Percentiles rank a stretch among this genome's conserved stretches.
Conservation (phyloP, 306 rosid genomes). For the Cyamopsis tetragonoloba region DNA sequence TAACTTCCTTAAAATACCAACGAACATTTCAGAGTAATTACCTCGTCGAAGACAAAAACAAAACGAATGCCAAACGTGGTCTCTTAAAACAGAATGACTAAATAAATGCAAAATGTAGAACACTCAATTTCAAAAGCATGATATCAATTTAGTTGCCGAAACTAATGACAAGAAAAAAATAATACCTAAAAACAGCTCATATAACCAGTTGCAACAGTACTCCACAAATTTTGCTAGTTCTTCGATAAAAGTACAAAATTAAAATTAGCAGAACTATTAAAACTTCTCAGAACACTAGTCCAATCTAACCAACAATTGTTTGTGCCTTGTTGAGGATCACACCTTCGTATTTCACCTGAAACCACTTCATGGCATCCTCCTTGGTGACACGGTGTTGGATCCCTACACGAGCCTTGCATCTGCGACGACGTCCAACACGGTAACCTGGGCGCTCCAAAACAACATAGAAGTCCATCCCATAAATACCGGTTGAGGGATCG, state of each 20-base stretch:
- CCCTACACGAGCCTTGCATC: conserved; percentile 83
- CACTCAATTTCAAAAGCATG: not conserved
- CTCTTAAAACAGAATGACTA: not conserved
- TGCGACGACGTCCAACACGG: conserved; percentile 76
- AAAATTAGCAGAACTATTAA: conserved; percentile 30
- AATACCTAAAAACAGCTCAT: not conserved
- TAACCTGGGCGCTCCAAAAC: conserved; percentile 87
- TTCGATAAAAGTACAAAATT: conserved; percentile 27
- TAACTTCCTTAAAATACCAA: too few species aligned
- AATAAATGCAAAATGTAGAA: not conserved
- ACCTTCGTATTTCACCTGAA: conserved; percentile 87
- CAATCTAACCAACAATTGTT: conserved; percentile 13
- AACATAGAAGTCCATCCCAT: conserved; percentile 82
- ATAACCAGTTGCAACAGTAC: not conserved
- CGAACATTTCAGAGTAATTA: too few species aligned
- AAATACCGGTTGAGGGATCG: conserved; percentile 85
- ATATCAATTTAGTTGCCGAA: not conserved
- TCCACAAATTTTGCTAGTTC: conserved; percentile 11
- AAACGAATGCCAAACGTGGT: too few species aligned
- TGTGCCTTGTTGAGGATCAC: conserved; percentile 90
- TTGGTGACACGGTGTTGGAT: conserved; percentile 84
- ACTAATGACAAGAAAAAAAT: not conserved
- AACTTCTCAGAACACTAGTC: not conserved
- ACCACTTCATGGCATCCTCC: conserved; percentile 92
- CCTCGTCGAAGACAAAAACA: too few species aligned